These are phyloP conservation scores for Ocimum tenuiflorum DNA, from an alignment of 257 asterid genomes.

Conservation along the genomic window DNA sequence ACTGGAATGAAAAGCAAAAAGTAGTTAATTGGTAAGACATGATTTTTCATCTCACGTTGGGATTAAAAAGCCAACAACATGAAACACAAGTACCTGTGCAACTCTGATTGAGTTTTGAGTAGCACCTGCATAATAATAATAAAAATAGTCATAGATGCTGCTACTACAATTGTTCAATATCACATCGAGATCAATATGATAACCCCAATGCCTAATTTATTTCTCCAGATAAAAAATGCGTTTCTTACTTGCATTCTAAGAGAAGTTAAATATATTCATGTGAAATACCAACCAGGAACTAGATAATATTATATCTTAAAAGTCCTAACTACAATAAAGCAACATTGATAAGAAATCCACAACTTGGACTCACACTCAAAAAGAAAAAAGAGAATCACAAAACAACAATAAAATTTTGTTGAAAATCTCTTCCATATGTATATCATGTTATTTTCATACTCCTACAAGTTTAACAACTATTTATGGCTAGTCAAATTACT, in stretches of 20 bases:
- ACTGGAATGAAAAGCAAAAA: constrained; percentile 20
- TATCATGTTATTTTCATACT: too few relatives aligned
- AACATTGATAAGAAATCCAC: not conserved
- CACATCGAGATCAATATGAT: not conserved
- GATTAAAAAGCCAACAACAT: constrained; percentile 4
- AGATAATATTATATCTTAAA: not conserved
- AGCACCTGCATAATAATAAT: constrained; percentile 48
- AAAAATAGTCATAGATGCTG: constrained; percentile 4
- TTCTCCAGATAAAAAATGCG: not conserved
- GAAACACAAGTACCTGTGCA: constrained; percentile 51
- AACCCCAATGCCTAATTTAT: too few relatives aligned
- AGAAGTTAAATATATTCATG: not conserved
- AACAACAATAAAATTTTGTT: not conserved
- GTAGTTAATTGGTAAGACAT: not conserved
- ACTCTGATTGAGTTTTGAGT: constrained; percentile 75
- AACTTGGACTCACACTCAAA: not conserved
- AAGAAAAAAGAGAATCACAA: not conserved
- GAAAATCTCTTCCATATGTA: not conserved
- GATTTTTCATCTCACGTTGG: not conserved
- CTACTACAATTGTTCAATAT: not conserved
- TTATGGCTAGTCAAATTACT: not conserved
- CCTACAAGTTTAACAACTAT: too few relatives aligned
- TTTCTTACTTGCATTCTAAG: not conserved
- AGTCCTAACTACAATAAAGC: not conserved
- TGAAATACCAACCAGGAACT: not conserved